Base-by-base conservation (phyloP, 257 asterid species). In the Nicotiana tabacum region DNA sequence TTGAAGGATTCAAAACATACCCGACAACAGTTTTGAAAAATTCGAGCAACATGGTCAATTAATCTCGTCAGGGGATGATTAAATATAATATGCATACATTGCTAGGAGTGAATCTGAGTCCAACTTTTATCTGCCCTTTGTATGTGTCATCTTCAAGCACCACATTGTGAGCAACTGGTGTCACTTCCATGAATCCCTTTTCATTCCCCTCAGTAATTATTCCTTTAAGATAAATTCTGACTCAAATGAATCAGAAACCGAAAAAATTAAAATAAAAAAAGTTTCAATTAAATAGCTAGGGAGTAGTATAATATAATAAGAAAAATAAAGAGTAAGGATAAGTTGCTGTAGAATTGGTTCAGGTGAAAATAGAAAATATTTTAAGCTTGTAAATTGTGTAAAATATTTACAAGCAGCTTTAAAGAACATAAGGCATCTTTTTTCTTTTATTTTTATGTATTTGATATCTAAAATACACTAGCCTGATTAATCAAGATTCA, bases 141-240 rank as follows among this genome's bases (percentile, higher is more conserved):
- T 86, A 92, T 11, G 95, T 88, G 81, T 89, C 89, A 76, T 95
- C 98, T 60, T 90, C 92, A 68, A 88, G 91, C 81, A 95, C 94
- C 61, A 93, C 95, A 83, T 92, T 94, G 68, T 87, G 88, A 33
- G 98, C 92, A 17, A 88, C 77, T 55, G 97, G 95, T 82, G 29
- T 82, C 82, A 93, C 76, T 56, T 92, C 92, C 9, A 89, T 77
- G 78, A 58, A 5, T 69, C 91, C 94, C 58, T 81, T 85, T 83
- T 83, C 85, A 48, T 85, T 87, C 56, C 92, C 94, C 89, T 93
- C 98, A 66, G 83, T 77, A 15, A 92, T 66, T 70, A 95, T 83
- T 60, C 97, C 97, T 89, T 90, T 88, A 18, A 95, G 89, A 83
- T 88, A 90, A 72, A 93, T 88, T 78, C 99, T 93, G 87, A 66